Conservation (phyloP, 495 filamentous ascomycete species). For the Lichenothelia convexa region DNA sequence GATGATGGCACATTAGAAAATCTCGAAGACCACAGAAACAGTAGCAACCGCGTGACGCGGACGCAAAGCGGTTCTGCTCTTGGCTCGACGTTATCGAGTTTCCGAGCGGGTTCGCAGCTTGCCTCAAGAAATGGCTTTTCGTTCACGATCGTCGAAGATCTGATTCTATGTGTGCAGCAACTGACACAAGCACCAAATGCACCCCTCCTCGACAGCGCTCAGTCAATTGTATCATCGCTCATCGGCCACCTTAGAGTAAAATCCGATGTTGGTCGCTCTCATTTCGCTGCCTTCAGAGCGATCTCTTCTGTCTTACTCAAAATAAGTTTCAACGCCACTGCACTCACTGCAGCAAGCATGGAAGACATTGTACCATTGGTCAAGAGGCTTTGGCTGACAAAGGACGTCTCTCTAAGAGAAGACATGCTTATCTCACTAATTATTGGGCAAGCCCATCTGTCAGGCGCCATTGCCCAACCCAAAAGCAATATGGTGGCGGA, state of each 20-base stretch:
- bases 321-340: constrained; percentile 46
- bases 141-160: constrained; percentile 34
- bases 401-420: constrained; percentile 42
- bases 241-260: constrained; percentile 45
- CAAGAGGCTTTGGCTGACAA: constrained; percentile 52
- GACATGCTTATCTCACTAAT: constrained; percentile 57
- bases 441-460: constrained; percentile 28
- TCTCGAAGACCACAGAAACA: neutral
- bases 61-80: neutral
- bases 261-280: constrained; percentile 37
- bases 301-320: constrained; percentile 53
- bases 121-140: no score
- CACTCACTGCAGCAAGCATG: constrained; percentile 38
- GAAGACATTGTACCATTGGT: constrained; percentile 50
- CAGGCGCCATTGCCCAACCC: constrained; percentile 32
- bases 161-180: constrained; percentile 45
- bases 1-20: no score
- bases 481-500: constrained; percentile 13
- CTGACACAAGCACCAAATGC: constrained; percentile 53
- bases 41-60: neutral
- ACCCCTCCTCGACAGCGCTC: constrained; percentile 41
- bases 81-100: no score
- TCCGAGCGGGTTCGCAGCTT: no score
- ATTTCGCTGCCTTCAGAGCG: constrained; percentile 52
- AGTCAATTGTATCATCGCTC: constrained; percentile 37